phyloP scores from a whole-genome alignment of 2,329 filamentous ascomycete genomes.

The Fusarium succisae region DNA sequence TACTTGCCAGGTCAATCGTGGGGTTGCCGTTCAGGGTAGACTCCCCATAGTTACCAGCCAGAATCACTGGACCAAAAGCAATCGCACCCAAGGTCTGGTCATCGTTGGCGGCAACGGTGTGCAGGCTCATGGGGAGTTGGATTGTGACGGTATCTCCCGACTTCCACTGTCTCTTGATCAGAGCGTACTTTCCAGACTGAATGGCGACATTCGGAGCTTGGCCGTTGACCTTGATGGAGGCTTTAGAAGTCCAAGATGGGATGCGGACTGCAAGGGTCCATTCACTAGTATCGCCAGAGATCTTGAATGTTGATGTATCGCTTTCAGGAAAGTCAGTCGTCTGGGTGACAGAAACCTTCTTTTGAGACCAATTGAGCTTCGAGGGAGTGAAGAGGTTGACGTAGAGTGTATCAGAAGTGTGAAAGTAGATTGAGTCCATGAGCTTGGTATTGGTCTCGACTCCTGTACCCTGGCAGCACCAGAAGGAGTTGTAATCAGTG shows the following conservation, averaged over 20 bases:
- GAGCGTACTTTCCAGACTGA: slow-evolving; percentile 52
- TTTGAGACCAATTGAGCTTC: slow-evolving; percentile 54
- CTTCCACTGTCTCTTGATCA: slow-evolving; percentile 53
- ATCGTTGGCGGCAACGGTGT: slow-evolving; percentile 58
- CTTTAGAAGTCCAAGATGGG: slow-evolving; percentile 55
- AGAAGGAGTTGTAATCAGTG: slow-evolving; percentile 62
- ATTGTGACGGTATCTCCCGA: slow-evolving; percentile 55
- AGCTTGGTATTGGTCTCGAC: slow-evolving; percentile 64
- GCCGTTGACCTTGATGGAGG: slow-evolving; percentile 55
- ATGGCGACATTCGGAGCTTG: slow-evolving; percentile 38
- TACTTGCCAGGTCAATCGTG: slow-evolving; percentile 42
- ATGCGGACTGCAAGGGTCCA: slow-evolving; percentile 55
- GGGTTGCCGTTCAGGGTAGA: slow-evolving; percentile 40
- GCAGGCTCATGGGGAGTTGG: slow-evolving; percentile 56
- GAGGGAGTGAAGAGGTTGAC: slow-evolving; percentile 62
- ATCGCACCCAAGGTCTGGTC: slow-evolving; percentile 54
- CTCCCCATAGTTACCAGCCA: slow-evolving; percentile 57
- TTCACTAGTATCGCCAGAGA: slow-evolving; percentile 49
- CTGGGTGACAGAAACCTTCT: slow-evolving; percentile 53
- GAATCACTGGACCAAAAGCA: slow-evolving; percentile 57
- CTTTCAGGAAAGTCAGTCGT: slow-evolving; percentile 53
- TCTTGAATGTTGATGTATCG: slow-evolving; percentile 52
- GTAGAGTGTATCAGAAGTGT: slow-evolving; percentile 53
- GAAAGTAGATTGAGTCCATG: slow-evolving; percentile 62
- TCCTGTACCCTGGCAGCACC: slow-evolving; percentile 63